These are phyloP conservation scores for Tolypocladium guangdongense DNA, from an alignment of 2,329 filamentous ascomycete genomes.

Conservation along the genomic window DNA sequence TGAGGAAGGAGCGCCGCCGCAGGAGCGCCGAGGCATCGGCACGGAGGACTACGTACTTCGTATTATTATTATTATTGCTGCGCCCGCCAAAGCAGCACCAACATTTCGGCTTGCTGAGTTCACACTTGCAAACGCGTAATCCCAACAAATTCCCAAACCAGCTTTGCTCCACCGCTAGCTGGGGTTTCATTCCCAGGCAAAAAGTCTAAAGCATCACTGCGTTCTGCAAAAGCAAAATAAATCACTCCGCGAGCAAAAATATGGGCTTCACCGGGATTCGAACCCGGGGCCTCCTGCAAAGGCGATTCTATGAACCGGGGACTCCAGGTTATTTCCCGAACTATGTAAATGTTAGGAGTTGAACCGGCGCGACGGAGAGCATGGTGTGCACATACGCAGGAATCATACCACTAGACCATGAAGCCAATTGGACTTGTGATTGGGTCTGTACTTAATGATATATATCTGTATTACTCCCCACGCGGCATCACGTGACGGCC, in stretches of 20 bases:
- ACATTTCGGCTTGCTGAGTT: no score
- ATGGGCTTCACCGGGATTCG: constrained; percentile 10
- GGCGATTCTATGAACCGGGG: constrained; percentile 10
- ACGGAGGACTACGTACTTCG: no score
- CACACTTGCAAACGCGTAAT: no score
- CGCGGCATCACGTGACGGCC: no score
- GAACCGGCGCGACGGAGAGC: neutral
- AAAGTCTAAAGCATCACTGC: no score
- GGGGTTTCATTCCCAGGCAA: no score
- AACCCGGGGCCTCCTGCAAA: constrained; percentile 12
- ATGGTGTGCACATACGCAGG: constrained; percentile 1
- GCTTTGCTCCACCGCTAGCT: no score
- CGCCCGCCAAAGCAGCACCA: no score
- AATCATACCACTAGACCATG: constrained; percentile 17
- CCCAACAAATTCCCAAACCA: no score
- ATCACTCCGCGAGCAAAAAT: neutral
- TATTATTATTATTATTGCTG: no score
- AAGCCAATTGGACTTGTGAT: neutral
- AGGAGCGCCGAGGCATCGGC: neutral
- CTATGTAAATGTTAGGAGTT: neutral
- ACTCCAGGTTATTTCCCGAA: constrained; percentile 4
- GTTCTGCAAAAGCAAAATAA: neutral
- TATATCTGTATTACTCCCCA: no score
- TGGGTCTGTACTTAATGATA: no score
- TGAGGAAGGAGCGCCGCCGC: neutral